Conservation (phyloP, 2,329 filamentous ascomycete genomes). For the Cytospora piceicola region DNA sequence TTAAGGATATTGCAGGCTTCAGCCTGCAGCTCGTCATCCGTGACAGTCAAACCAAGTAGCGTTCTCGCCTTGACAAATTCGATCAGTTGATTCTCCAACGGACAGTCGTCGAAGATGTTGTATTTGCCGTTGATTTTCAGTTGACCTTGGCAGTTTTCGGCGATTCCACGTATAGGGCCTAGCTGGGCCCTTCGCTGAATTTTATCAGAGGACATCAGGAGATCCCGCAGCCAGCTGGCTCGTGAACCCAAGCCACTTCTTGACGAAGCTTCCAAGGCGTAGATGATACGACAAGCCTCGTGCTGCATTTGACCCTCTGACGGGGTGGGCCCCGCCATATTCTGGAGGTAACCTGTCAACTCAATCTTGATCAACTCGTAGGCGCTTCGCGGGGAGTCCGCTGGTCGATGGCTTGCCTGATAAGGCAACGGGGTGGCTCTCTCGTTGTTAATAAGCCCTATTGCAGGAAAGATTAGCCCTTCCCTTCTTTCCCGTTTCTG, state of each 20-base stretch:
- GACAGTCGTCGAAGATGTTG: conserved; percentile 60
- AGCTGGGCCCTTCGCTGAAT: conserved; percentile 51
- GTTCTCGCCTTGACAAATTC: conserved; percentile 56
- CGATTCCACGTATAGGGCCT: conserved; percentile 50
- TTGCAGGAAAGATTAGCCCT: conserved; percentile 33
- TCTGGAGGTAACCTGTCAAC: conserved; percentile 55
- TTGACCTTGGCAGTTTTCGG: conserved; percentile 51
- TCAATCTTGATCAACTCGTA: conserved; percentile 66
- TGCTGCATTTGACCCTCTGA: conserved; percentile 58
- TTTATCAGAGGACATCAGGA: conserved; percentile 55
- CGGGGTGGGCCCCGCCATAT: conserved; percentile 46
- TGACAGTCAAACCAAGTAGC: conserved; percentile 61
- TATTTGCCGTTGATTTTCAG: conserved; percentile 62
- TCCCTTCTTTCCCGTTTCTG: neutral
- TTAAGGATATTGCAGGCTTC: conserved; percentile 63
- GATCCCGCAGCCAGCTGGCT: conserved; percentile 61
- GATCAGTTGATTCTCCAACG: conserved; percentile 58
- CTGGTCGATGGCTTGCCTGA: conserved; percentile 49
- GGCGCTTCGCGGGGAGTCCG: conserved; percentile 57
- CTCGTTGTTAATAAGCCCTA: conserved; percentile 68
- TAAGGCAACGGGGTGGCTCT: conserved; percentile 60
- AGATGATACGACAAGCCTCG: conserved; percentile 64
- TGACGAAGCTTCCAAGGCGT: conserved; percentile 55
- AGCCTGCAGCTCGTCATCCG: conserved; percentile 62
- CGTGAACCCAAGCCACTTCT: conserved; percentile 44